Evolutionary conservation across 2,329 filamentous ascomycete genomes (phyloP).

Genomic region (Trichoderma sp.): DNA sequence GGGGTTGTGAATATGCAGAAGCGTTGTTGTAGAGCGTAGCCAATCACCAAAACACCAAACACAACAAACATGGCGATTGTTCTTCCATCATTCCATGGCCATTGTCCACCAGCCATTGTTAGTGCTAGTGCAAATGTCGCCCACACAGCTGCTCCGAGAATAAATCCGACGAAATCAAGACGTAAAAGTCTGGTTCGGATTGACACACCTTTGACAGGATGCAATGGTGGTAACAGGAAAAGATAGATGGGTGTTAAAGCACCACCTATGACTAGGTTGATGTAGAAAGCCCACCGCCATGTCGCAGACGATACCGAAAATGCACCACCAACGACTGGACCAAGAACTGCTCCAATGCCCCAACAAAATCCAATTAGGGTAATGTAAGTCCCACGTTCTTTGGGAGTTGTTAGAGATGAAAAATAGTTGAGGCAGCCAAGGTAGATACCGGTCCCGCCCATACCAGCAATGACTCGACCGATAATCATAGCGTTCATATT

Average conservation of each 20-base stretch:
- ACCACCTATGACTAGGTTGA: not conserved
- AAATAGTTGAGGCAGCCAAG: slow-evolving; percentile 26
- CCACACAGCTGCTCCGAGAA: not conserved
- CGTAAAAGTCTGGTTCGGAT: not conserved
- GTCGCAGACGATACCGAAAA: not conserved
- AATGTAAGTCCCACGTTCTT: not conserved
- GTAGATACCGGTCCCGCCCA: slow-evolving; percentile 45
- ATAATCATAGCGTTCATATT: slow-evolving; percentile 48
- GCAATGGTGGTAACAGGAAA: not conserved
- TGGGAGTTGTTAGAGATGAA: not conserved
- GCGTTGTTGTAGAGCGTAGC: not conserved
- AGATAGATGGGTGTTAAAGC: not conserved
- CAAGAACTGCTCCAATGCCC: not conserved
- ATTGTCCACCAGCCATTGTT: not conserved
- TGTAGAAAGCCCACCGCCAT: not conserved
- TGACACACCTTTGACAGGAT: not conserved
- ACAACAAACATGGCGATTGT: not conserved
- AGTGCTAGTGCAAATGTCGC: not conserved
- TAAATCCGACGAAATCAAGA: not conserved
- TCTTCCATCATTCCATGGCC: not conserved
- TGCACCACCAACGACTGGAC: not conserved
- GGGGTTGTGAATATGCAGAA: not conserved
- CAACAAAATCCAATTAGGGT: not conserved
- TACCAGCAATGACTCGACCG: slow-evolving; percentile 44
- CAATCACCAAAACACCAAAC: not conserved